Evolutionary conservation across 495 filamentous ascomycete species (phyloP).

Genomic region (Daldinia childiae): DNA sequence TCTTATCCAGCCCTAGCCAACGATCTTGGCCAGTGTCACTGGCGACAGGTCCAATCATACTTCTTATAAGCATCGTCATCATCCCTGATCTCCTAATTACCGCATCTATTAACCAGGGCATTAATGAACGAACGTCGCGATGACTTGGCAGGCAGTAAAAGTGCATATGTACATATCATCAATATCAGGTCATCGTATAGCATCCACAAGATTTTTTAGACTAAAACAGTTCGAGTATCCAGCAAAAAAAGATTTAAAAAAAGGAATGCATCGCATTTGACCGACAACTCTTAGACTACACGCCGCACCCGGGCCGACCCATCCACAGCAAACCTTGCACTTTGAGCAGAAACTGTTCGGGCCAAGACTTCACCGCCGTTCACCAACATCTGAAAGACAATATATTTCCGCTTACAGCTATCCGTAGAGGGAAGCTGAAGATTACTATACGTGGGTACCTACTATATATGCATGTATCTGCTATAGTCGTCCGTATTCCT

Average conservation of each 20-base stretch:
- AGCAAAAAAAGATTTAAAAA: conserved; percentile 7
- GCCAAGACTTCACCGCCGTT: conserved; percentile 40
- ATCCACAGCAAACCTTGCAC: conserved; percentile 1
- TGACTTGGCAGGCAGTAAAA: conserved; percentile 22
- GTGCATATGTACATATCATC: not conserved
- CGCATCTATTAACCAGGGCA: conserved; percentile 13
- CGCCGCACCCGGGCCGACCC: conserved; percentile 25
- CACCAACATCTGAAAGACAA: conserved; percentile 10
- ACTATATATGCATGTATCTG: conserved; percentile 13
- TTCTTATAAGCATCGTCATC: conserved; percentile 22
- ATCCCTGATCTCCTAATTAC: conserved; percentile 33
- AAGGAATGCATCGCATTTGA: conserved; percentile 37
- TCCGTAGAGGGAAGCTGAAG: conserved; percentile 9
- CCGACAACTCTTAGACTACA: conserved; percentile 13
- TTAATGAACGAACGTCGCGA: conserved; percentile 16
- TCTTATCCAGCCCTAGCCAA: conserved; percentile 39
- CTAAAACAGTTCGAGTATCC: conserved; percentile 14
- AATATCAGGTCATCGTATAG: conserved; percentile 1
- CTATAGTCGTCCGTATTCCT: conserved; percentile 6
- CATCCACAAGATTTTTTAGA: conserved; percentile 4
- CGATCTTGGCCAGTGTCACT: conserved; percentile 15
- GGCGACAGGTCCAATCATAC: conserved; percentile 18
- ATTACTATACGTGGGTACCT: conserved; percentile 10
- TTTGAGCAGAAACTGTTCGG: not conserved
- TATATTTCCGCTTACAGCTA: not conserved